These are phyloP conservation scores for Lithocarpus polystachyus DNA, from an alignment of 306 rosid genomes.

Conservation along the genomic window DNA sequence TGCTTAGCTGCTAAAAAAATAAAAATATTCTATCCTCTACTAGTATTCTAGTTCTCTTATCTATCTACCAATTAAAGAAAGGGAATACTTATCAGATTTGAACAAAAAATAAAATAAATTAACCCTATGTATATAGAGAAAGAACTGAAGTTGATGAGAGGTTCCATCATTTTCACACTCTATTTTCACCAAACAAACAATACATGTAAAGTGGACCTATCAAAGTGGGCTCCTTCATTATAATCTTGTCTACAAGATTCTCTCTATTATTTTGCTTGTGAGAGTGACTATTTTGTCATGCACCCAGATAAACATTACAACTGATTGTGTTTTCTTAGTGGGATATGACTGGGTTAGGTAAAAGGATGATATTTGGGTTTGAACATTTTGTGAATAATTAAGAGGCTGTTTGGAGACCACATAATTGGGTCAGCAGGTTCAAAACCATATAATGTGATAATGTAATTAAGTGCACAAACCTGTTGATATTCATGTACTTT, in stretches of 20 bases:
- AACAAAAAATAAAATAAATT: conserved; percentile 21
- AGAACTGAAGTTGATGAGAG: conserved; percentile 20
- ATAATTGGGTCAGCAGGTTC: conserved; percentile 12
- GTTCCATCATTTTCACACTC: conserved; percentile 54
- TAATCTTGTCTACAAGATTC: conserved; percentile 71
- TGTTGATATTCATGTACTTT: neutral
- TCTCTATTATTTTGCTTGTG: conserved; percentile 65
- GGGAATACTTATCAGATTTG: conserved; percentile 23
- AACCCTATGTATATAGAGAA: conserved; percentile 24
- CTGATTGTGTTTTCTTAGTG: conserved; percentile 32
- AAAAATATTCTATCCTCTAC: conserved; percentile 11
- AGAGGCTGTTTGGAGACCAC: conserved; percentile 9
- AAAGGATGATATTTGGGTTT: conserved; percentile 29
- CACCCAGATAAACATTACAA: conserved; percentile 33
- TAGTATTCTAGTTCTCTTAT: neutral
- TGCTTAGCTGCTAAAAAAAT: conserved; percentile 18
- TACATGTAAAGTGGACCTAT: conserved; percentile 35
- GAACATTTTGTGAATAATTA: conserved; percentile 29
- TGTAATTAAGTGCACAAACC: neutral
- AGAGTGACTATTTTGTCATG: conserved; percentile 65
- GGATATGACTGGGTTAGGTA: conserved; percentile 45
- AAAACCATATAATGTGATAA: neutral
- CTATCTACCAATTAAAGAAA: conserved; percentile 16
- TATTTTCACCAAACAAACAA: conserved; percentile 41
- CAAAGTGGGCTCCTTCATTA: conserved; percentile 57